These are phyloP conservation scores for Aspergillus cavernicola DNA, from an alignment of 495 filamentous ascomycete genomes.

Conservation along the genomic window DNA sequence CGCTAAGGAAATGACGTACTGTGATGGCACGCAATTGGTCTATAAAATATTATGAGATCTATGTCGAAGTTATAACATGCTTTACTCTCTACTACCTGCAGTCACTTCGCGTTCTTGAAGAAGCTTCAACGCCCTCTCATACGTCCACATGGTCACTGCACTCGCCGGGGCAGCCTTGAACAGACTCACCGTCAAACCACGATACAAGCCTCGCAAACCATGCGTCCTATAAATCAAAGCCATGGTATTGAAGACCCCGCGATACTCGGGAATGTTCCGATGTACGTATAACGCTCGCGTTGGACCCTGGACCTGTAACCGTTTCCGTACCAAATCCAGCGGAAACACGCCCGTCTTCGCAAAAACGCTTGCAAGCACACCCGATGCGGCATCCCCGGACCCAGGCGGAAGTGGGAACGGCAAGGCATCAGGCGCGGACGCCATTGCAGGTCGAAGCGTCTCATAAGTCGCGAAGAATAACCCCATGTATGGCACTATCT, in stretches of 20 bases:
- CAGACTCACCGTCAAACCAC: slow-evolving; percentile 82
- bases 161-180: slow-evolving; percentile 93
- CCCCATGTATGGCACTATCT: slow-evolving; percentile 96
- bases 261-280: slow-evolving; percentile 83
- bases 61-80: neutral
- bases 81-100: slow-evolving; percentile 2
- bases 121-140: slow-evolving; percentile 66
- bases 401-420: slow-evolving; percentile 56
- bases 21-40: too few species aligned
- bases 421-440: neutral
- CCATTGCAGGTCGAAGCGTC: slow-evolving; percentile 45
- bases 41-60: too few species aligned
- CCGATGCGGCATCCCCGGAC: slow-evolving; percentile 75
- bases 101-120: slow-evolving; percentile 47
- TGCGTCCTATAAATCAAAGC: slow-evolving; percentile 64
- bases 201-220: slow-evolving; percentile 77
- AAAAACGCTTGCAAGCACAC: slow-evolving; percentile 69
- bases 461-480: slow-evolving; percentile 93
- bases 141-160: slow-evolving; percentile 98
- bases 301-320: slow-evolving; percentile 93
- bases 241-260: slow-evolving; percentile 62
- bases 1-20: too few species aligned
- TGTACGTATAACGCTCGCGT: slow-evolving; percentile 74
- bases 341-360: slow-evolving; percentile 92
- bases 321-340: slow-evolving; percentile 87